Conservation (phyloP, 192 early-diverging fungal genomes). For the Coemansia sp. region DNA sequence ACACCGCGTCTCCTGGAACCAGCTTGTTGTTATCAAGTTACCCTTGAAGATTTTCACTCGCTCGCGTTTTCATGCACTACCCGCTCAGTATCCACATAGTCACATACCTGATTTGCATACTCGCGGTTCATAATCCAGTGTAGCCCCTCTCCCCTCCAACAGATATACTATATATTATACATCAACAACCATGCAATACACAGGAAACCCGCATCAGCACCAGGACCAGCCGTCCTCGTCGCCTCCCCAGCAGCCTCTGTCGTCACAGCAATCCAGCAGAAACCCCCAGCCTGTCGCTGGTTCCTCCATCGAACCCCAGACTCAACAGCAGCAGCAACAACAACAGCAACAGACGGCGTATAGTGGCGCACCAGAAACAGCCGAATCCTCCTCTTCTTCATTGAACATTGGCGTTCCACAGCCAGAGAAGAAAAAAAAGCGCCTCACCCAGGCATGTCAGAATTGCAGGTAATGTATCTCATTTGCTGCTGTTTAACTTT, state of each 20-base stretch:
- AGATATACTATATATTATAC: background rate
- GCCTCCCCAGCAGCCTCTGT: conserved; percentile 3
- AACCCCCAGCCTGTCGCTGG: background rate
- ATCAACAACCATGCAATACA: background rate
- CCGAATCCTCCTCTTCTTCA: background rate
- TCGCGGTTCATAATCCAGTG: background rate
- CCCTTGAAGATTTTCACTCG: background rate
- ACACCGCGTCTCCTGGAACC: background rate
- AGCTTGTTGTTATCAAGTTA: background rate
- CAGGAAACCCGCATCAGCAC: conserved; percentile 5
- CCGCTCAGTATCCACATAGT: background rate
- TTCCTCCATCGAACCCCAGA: conserved; percentile 1
- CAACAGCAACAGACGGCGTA: conserved; percentile 6
- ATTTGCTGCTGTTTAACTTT: conserved; percentile 1
- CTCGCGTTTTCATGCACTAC: background rate
- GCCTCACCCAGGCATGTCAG: conserved; percentile 55
- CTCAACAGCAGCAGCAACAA: conserved; percentile 10
- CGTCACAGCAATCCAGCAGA: conserved; percentile 2
- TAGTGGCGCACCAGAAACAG: conserved; percentile 9
- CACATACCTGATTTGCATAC: background rate
- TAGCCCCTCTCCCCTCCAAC: background rate
- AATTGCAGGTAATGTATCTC: conserved; percentile 45
- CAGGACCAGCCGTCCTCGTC: conserved; percentile 5
- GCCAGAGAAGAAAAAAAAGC: conserved; percentile 52
- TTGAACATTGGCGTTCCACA: conserved; percentile 6